Evolutionary conservation across 2,329 filamentous ascomycete genomes (phyloP).

Genomic region (Neocatenulostroma microsporum): DNA sequence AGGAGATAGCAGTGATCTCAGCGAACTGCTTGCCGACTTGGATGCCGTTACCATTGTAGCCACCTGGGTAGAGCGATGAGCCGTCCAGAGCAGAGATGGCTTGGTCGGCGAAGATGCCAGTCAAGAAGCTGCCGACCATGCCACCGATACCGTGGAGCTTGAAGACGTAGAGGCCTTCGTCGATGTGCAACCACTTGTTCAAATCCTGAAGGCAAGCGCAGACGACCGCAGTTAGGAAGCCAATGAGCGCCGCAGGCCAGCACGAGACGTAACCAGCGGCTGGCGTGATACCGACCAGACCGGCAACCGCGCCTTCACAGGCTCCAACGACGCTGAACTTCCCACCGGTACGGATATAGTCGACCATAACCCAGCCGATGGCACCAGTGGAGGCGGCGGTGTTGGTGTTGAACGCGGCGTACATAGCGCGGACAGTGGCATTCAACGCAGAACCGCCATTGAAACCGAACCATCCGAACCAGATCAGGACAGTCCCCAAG

Average conservation of each 20-base stretch:
- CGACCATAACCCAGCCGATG: constrained; percentile 48
- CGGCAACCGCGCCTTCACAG: constrained; percentile 52
- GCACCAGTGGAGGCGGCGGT: constrained; percentile 48
- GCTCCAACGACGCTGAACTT: constrained; percentile 50
- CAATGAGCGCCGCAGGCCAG: constrained; percentile 50
- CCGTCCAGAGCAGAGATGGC: constrained; percentile 45
- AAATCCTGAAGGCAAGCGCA: constrained; percentile 45
- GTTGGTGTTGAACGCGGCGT: constrained; percentile 53
- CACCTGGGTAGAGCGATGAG: constrained; percentile 40
- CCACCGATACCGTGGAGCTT: constrained; percentile 53
- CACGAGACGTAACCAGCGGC: constrained; percentile 40
- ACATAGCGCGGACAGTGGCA: constrained; percentile 46
- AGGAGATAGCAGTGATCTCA: constrained; percentile 47
- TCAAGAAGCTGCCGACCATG: constrained; percentile 51
- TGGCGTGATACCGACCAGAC: constrained; percentile 54
- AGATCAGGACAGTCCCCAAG: constrained; percentile 57
- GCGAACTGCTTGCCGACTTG: constrained; percentile 51
- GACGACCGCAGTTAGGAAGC: constrained; percentile 47
- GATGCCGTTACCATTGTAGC: constrained; percentile 48
- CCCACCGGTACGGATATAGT: constrained; percentile 45
- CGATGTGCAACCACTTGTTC: constrained; percentile 48
- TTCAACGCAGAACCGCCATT: constrained; percentile 51
- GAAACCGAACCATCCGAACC: constrained; percentile 57
- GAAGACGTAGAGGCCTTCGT: constrained; percentile 54
- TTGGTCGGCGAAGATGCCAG: constrained; percentile 49